Evolutionary conservation across 768 basidiomycete genomes (phyloP), one percentile per base, ranked within the genome.

Genomic region (Phallus indusiatus): DNA sequence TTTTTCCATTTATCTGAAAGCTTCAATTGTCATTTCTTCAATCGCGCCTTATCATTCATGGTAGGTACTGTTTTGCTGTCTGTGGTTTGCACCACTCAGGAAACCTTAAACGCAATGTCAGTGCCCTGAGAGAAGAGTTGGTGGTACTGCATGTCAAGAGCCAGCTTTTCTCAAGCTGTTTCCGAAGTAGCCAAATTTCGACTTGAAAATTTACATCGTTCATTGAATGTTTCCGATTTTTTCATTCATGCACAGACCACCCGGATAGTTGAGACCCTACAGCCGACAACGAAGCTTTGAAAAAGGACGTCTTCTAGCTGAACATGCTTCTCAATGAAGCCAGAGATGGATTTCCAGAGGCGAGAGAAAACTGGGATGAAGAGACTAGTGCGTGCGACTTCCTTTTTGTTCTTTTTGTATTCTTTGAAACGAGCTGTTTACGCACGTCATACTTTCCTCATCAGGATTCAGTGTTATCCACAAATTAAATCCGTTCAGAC

Each of bases 231-330:
- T 8, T 37, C 36, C 50, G 24, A 35, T 16, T 22, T 22, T 18
- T 56, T 47, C 18, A 8, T 21, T 7, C 46, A 24, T n/a, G 63
- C 66, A 11, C 82, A 83, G 52, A 77, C 84, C 55, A 69, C 78
- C 21, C 28, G 53, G 56, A 83, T 93, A 12, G 73, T 96, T 14
- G 90, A 92, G 68, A 83, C 85, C n/a, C 76, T 95, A 33, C 94
- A 8, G 81, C 84, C 36, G 89, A 90, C 65, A 95, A 93, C 65
- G 89, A 94, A 64, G 77, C 77, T 22, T 72, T 94, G 55, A 90
- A 89, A 69, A 83, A 81, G 18, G 90, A 92, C 65, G 91, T 89
- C 60, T 78, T 80, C 7, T 90, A 95, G 66, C 71, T 95, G 52
- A 86, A 88, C 60, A 79, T 78, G 51, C 70, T 93, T 9, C 74